These are phyloP conservation scores for Rhynchospora pubera DNA, from an alignment of 176 grass and related monocot genomes.

Conservation along the genomic window DNA sequence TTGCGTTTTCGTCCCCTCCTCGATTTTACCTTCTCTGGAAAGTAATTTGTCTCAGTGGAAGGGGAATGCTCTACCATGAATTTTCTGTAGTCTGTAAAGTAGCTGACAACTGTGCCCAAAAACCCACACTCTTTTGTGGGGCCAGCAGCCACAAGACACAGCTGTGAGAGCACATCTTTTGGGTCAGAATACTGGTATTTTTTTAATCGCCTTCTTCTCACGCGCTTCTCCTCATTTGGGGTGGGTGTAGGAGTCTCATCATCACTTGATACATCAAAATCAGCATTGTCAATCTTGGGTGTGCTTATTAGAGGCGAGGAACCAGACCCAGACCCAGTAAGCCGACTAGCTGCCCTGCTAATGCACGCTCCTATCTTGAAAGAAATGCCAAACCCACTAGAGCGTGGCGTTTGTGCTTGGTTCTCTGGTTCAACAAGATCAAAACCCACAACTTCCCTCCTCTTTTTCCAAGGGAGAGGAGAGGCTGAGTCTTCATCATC, in stretches of 20 bases:
- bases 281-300: slow-evolving; percentile 56
- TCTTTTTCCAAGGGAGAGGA: slow-evolving; percentile 23
- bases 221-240: slow-evolving; percentile 37
- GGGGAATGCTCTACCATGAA: slow-evolving; percentile 37
- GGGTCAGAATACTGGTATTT: slow-evolving; percentile 52
- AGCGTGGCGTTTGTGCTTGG: slow-evolving; percentile 33
- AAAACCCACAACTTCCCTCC: slow-evolving; percentile 29
- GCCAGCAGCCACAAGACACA: slow-evolving; percentile 46
- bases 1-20: slow-evolving; percentile 74
- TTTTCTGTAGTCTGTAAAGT: slow-evolving; percentile 80
- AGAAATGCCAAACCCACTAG: slow-evolving; percentile 42
- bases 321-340: slow-evolving; percentile 66
- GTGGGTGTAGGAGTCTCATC: slow-evolving; percentile 25
- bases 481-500: slow-evolving; percentile 19
- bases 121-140: slow-evolving; percentile 47
- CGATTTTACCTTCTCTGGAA: slow-evolving; percentile 40
- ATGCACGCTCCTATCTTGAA: slow-evolving; percentile 98
- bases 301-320: slow-evolving; percentile 33
- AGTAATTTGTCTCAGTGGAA: slow-evolving; percentile 44
- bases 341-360: slow-evolving; percentile 79
- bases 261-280: slow-evolving; percentile 82
- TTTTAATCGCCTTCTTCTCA: slow-evolving; percentile 46
- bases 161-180: slow-evolving; percentile 56
- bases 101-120: slow-evolving; percentile 38
- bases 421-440: slow-evolving; percentile 47